Base-by-base conservation (phyloP, 495 filamentous ascomycete species). In the Lophiotrema nucula region DNA sequence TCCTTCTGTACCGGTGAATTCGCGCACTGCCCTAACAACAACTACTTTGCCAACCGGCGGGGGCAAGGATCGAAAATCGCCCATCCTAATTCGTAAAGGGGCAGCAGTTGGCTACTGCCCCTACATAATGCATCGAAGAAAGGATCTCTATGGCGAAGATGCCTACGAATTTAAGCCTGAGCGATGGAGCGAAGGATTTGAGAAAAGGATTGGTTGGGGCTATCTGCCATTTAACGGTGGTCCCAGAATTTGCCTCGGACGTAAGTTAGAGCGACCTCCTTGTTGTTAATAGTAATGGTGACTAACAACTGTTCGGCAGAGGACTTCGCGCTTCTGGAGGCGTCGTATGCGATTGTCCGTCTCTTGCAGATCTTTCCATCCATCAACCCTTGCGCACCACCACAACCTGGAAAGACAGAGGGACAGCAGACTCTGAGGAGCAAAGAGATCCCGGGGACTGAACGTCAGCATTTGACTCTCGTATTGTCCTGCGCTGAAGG, bases 131-230 rank as follows among this genome's bases (percentile, higher is more conserved):
- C 80, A 85, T 52, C 79, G 79, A 4, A 75, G 75, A n/a, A 76
- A 78, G 54, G 79, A 82, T 35, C 62, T 85, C 13, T 87, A 79
- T 67, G 82, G 79, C 1, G 56, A 70, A 3, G 81, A 85, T 55
- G 78, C 80, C 0, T 71, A 76, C 0, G 67, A 77, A 13, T 86
- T 81, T 63, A 72, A 74, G n/a, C 84, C 83, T 0, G 80, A 86
- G 50, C 70, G 84, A 50, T 87, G 81, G 81, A 45, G 18, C 19
- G 18, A 6, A 21, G 39, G 19, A 10, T 18, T 43, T 43, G 19
- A 13, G 19, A 43, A 21, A 18, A 10, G 19, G 19, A 21, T 21
- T 11, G 39, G 39, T 6, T 12, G 11, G 19, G 39, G 39, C 10
- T 43, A 11, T 21, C 18, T 43, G 10, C 11, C 10, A 6, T 43